phyloP scores from a whole-genome alignment of 306 rosid species.

The Urtica urens region DNA sequence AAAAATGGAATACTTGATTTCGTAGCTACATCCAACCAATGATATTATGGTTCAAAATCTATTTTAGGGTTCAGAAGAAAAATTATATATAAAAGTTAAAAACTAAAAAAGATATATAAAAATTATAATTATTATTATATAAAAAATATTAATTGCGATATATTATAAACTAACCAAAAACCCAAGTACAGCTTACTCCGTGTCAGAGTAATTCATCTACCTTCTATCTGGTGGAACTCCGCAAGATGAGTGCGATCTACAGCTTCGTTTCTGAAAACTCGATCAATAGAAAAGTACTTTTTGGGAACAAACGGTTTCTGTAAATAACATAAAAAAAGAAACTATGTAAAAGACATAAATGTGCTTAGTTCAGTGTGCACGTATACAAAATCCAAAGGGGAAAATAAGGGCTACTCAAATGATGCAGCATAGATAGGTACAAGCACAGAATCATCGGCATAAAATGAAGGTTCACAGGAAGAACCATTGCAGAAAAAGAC shows the following conservation, averaged over 20 bases:
- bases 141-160: not conserved
- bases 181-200: not conserved
- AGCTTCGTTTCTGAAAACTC: constrained; percentile 96
- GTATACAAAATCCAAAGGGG: not conserved
- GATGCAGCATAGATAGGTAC: no score
- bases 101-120: not conserved
- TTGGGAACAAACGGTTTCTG: constrained; percentile 82
- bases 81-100: no score
- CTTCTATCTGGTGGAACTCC: constrained; percentile 98
- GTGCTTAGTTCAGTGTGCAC: not conserved
- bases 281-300: constrained; percentile 89
- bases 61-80: no score
- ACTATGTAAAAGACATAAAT: not conserved
- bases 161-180: not conserved
- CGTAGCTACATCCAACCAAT: no score
- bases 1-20: not conserved
- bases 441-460: no score
- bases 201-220: constrained; percentile 22
- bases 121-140: no score
- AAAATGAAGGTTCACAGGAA: no score
- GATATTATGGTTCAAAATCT: no score
- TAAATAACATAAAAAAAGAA: constrained; percentile 16
- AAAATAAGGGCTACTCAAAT: constrained; percentile 3
- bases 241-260: constrained; percentile 98
- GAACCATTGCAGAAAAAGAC: no score